Base-by-base conservation (phyloP, 106 monocot species). In the Vanilla planifolia region DNA sequence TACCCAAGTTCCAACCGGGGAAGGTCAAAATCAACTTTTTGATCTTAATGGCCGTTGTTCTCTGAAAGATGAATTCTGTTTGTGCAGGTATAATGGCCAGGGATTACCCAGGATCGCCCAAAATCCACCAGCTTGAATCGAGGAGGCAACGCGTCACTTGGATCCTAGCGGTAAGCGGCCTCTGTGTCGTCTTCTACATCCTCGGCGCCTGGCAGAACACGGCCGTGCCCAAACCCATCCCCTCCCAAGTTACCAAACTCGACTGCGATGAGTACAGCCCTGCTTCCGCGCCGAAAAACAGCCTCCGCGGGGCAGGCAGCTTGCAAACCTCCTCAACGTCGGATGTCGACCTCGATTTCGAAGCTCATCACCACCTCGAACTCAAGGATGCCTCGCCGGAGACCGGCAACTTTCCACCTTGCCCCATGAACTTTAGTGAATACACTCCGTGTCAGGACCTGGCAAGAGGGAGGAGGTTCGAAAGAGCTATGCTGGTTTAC, bases 361-460 rank as follows among this genome's bases (percentile, higher is more conserved):
- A 76, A 8, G 65, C 80, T 2, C 80, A 76, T 62, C 80, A 80
- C 71, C 62, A 59, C 26, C 67, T 72, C 33, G 51, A 4, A 43
- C 29, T 67, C 42, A 64, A 76, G 14, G 72, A 67, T 7, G 51
- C 66, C 1, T 14, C 41, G 4, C 40, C 25, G 4, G 17, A 48
- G 27, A 25, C 20, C 26, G 33, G 63, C 19, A 42, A 19, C 10
- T 51, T 80, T 50, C 80, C 67, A 6, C 61, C 71, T 20, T 80
- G 80, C 41, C 20, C 58, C 15, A 57, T 59, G 23, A 75, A 80
- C 39, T 80, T 80, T 53, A 80, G 75, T 25, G 80, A 80, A 58
- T 80, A 80, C 59, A 80, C 80, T 1, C 80, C 80, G 6, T 80
- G 80, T 67, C 76, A 80, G 39, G 75, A 80, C 63, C 61, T 33